These are phyloP conservation scores for Talaromyces islandicus DNA, from an alignment of 2,329 filamentous ascomycete species.

Conservation along the genomic window DNA sequence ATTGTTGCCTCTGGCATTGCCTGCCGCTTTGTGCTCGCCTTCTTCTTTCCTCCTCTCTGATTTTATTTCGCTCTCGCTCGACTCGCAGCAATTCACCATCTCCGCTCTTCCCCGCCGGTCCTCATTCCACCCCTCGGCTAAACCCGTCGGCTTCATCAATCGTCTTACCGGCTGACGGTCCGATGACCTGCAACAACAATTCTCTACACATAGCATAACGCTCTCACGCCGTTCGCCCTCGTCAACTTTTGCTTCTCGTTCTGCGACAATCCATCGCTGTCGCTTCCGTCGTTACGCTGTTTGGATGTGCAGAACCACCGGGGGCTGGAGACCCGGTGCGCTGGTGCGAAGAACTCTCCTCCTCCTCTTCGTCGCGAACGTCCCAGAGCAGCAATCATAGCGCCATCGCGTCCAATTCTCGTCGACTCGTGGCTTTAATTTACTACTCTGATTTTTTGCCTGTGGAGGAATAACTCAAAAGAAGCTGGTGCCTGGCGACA, in stretches of 20 bases:
- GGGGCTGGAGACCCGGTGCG: conserved; percentile 12
- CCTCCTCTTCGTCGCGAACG: conserved; percentile 1
- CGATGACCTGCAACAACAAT: background rate
- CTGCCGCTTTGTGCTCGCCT: too few relatives aligned
- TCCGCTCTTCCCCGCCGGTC: background rate
- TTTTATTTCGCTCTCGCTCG: background rate
- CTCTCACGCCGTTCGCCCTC: background rate
- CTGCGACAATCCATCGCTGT: background rate
- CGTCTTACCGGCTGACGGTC: background rate
- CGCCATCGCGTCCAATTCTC: background rate
- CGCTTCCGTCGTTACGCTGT: background rate
- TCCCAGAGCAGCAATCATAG: background rate
- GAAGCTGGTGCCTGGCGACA: background rate
- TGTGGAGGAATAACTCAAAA: background rate
- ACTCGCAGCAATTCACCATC: background rate
- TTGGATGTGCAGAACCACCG: conserved; percentile 9
- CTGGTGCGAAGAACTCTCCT: conserved; percentile 10
- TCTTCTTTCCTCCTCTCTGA: too few relatives aligned
- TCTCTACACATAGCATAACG: background rate
- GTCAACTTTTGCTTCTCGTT: background rate
- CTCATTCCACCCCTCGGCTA: background rate
- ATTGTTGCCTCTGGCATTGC: background rate
- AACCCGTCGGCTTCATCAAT: background rate
- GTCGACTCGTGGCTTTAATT: background rate
- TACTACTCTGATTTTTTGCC: too few relatives aligned